Evolutionary conservation across 164 flowering plant genomes (phyloP).

Genomic region (Protea cynaroides): DNA sequence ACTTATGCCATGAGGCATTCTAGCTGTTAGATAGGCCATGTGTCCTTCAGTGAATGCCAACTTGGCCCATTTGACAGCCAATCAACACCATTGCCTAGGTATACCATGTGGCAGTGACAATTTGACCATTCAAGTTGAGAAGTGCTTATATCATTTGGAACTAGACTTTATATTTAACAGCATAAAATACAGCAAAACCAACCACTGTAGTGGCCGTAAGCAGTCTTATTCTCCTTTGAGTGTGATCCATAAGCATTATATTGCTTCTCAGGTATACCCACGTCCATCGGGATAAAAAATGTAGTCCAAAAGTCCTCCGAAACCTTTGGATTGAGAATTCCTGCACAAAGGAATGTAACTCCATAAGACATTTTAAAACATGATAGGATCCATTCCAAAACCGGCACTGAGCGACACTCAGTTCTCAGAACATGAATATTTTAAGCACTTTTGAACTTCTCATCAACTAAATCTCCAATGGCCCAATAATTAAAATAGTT

Average conservation of each 20-base stretch:
- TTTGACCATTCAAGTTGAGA: too few species aligned
- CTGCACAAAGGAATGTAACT: too few species aligned
- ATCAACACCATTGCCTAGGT: too few species aligned
- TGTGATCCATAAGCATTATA: constrained; percentile 13
- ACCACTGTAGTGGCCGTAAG: constrained; percentile 29
- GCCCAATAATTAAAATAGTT: not conserved
- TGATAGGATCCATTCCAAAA: too few species aligned
- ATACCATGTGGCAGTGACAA: too few species aligned
- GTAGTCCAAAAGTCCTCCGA: constrained; percentile 36
- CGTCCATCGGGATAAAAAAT: constrained; percentile 27
- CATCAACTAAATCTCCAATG: not conserved
- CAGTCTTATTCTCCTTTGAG: constrained; percentile 14
- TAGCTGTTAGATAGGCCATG: too few species aligned
- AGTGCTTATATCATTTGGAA: too few species aligned
- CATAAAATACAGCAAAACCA: constrained; percentile 32
- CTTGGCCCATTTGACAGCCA: too few species aligned
- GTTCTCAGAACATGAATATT: not conserved
- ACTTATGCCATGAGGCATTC: too few species aligned
- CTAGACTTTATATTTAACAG: constrained; percentile 13
- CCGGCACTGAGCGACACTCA: too few species aligned
- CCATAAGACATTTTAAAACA: too few species aligned
- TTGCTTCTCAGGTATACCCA: not conserved
- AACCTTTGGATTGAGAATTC: constrained; percentile 24
- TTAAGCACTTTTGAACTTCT: not conserved
- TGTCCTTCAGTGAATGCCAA: too few species aligned